Conservation (phyloP, 108 stramenopile genomes). For the Fragilaria crotonensis region DNA sequence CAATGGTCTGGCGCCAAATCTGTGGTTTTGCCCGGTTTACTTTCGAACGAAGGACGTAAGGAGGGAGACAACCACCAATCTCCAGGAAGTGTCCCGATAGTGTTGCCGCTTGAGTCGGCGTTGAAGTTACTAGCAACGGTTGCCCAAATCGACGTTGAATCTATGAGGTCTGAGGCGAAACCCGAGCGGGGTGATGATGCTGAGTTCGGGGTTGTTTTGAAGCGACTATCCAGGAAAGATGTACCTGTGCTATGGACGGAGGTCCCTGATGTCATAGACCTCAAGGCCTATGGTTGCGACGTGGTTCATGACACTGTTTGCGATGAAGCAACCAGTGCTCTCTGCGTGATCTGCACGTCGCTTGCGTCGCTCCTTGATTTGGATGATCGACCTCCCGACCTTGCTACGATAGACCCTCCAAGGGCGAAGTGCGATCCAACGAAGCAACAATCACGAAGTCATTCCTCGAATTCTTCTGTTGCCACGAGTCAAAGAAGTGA, state of each 20-base stretch:
- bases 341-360: conserved; percentile 41
- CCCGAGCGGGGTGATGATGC: neutral
- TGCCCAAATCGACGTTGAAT: neutral
- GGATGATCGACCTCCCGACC: neutral
- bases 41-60: neutral
- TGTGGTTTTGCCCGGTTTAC: too few species aligned
- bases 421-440: neutral
- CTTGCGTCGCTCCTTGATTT: conserved; percentile 40
- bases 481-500: neutral
- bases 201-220: too few species aligned
- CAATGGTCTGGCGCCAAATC: conserved; percentile 15
- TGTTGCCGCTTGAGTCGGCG: conserved; percentile 1
- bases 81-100: neutral
- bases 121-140: neutral
- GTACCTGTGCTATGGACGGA: too few species aligned
- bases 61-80: neutral
- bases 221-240: too few species aligned
- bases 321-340: conserved; percentile 47
- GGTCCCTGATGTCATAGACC: conserved; percentile 31
- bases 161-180: neutral
- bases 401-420: neutral
- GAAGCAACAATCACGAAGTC: neutral
- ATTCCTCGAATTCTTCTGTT: too few species aligned
- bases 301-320: conserved; percentile 31
- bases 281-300: conserved; percentile 37